Evolutionary conservation across 148 eudicot species (phyloP), one percentile per base, ranked within the genome.

Genomic region (Rhododendron williamsianum): DNA sequence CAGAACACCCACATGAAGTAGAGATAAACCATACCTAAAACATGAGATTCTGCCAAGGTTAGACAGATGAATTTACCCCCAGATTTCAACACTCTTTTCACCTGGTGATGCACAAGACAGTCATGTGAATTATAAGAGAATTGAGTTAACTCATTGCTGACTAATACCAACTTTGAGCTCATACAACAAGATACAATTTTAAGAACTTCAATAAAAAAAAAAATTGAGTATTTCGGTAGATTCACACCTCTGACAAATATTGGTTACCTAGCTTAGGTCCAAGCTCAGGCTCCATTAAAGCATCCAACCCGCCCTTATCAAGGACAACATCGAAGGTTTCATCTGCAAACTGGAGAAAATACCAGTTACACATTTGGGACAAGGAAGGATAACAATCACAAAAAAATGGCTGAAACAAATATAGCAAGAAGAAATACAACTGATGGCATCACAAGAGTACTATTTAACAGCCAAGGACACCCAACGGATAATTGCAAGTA

Each of bases 231-330:
- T 13, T 16, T 71, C 33, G 19, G 38, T 84, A 87, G 30, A 65
- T 83, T 79, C 91, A 96, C 99, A 96, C 99, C 99, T 97, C 98
- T 25, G 96, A 93, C 73, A 97, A 85, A 89, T 97, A 97, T 84
- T 90, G 92, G 88, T 78, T 90, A 25, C 99, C 99, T 54, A 97
- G 89, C 84, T 88, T 91, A 8, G 95, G 63, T 27, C 99, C 99
- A 80, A 89, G 90, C 88, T 92, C 92, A 45, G 99, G 98, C 91
- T 97, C 99, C 99, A 97, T 97, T 87, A 97, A 87, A 43, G 99
- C 98, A 92, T 97, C 99, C 90, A 97, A 89, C 48, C 99, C 98
- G 65, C 99, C 99, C 73, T 97, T 97, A 72, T 97, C 99, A 85
- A 97, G 89, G 84, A 94, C 92, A 52, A 89, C 86, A 87, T 94